Evolutionary conservation across 805 yeast genomes (phyloP).

Genomic region (Kluyveromyces starmeri): DNA sequence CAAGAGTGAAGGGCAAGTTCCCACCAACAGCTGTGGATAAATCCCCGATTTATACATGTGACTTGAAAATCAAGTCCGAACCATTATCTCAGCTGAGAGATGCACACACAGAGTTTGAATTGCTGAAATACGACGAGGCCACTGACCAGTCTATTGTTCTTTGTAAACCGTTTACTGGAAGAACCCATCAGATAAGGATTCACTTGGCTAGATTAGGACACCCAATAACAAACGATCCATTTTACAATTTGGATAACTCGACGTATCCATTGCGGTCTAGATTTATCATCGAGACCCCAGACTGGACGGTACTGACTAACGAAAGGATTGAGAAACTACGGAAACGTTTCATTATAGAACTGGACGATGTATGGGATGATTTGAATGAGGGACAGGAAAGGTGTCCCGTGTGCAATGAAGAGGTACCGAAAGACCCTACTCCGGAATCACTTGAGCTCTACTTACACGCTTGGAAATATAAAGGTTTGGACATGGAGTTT

Average conservation of each 20-base stretch:
- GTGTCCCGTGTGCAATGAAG: constrained; percentile 22
- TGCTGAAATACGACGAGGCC: constrained; percentile 51
- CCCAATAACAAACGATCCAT: constrained; percentile 87
- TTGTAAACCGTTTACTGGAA: constrained; percentile 84
- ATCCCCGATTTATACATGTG: constrained; percentile 55
- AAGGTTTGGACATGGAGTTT: constrained; percentile 29
- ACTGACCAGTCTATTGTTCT: constrained; percentile 47
- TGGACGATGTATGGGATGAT: constrained; percentile 6
- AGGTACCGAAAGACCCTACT: constrained; percentile 19
- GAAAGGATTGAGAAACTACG: constrained; percentile 6
- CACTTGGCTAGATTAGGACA: constrained; percentile 79
- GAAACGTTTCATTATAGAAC: constrained; percentile 7
- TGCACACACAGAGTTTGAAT: constrained; percentile 61
- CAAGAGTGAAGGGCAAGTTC: constrained; percentile 78
- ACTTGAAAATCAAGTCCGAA: constrained; percentile 54
- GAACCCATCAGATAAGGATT: constrained; percentile 92
- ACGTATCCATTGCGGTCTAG: constrained; percentile 18
- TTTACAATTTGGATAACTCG: constrained; percentile 32
- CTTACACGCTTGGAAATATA: constrained; percentile 32
- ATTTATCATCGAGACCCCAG: constrained; percentile 14
- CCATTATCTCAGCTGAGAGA: constrained; percentile 42
- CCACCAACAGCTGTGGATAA: constrained; percentile 33
- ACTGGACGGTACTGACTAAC: constrained; percentile 13
- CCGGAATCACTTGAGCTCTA: constrained; percentile 21
- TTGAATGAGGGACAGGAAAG: constrained; percentile 11